Percentiles rank a stretch among this genome's conserved stretches.
These are phyloP conservation scores for Populus davidiana DNA, from an alignment of 345 rosid species.

Conservation along the genomic window DNA sequence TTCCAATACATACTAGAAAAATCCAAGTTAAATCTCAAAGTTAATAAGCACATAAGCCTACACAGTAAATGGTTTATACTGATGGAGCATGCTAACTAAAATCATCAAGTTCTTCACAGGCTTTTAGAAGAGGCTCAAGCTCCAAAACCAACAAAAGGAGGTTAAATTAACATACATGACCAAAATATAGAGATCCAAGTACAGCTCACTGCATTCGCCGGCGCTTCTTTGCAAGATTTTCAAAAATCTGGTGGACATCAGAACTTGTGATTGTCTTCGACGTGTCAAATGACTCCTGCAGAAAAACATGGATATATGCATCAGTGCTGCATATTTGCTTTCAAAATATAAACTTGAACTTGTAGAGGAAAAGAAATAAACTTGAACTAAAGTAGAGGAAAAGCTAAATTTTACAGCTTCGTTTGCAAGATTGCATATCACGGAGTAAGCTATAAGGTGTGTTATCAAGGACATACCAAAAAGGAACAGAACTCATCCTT, in stretches of 20 bases:
- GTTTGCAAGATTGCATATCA: not conserved
- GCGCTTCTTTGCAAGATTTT: constrained; percentile 89
- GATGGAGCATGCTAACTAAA: not conserved
- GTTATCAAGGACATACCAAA: constrained; percentile 47
- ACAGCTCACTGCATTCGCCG: constrained; percentile 42
- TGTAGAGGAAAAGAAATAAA: not conserved
- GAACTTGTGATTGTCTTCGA: constrained; percentile 79
- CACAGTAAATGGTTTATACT: not conserved
- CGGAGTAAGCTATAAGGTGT: not conserved
- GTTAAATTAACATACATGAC: not conserved
- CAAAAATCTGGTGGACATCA: constrained; percentile 79
- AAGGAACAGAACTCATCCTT: constrained; percentile 63
- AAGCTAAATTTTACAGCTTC: not conserved
- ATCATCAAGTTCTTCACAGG: not conserved
- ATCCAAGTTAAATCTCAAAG: not conserved
- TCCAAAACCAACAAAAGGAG: constrained; percentile 9
- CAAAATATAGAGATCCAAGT: not conserved
- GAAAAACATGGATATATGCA: not conserved
- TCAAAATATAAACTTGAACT: not conserved
- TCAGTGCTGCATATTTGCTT: not conserved
- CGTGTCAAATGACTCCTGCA: constrained; percentile 71
- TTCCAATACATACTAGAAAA: not conserved
- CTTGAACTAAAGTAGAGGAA: not conserved
- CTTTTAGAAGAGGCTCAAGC: constrained; percentile 4
- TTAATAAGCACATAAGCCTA: constrained; percentile 1